These are phyloP conservation scores for Posidonia australis DNA, from an alignment of 106 monocot genomes.

Conservation along the genomic window DNA sequence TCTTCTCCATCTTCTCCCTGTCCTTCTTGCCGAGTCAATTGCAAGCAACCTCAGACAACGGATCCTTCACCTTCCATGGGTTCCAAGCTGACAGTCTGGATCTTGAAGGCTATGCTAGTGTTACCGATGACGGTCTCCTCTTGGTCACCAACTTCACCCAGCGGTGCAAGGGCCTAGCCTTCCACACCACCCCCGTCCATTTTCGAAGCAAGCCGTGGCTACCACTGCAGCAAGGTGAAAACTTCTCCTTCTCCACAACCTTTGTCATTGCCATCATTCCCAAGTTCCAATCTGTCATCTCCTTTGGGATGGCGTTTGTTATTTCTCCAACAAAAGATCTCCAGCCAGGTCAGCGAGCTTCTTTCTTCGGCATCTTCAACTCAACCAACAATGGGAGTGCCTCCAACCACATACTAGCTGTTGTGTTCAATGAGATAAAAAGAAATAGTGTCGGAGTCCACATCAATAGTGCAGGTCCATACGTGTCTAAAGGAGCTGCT, in stretches of 20 bases:
- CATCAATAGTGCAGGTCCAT: slow-evolving; percentile 20
- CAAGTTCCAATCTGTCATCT: neutral
- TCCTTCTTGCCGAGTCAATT: no score
- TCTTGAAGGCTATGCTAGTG: no score
- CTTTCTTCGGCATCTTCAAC: slow-evolving; percentile 28
- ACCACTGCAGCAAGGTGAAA: neutral
- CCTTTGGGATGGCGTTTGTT: slow-evolving; percentile 28
- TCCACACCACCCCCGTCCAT: slow-evolving; percentile 15
- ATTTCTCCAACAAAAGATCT: slow-evolving; percentile 24
- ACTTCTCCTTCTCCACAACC: slow-evolving; percentile 38
- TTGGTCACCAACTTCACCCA: no score
- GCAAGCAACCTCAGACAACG: no score
- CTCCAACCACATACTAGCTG: slow-evolving; percentile 32
- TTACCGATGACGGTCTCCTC: no score
- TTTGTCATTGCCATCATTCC: slow-evolving; percentile 41
- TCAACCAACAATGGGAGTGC: slow-evolving; percentile 14
- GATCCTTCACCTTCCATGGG: no score
- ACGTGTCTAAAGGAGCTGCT: neutral
- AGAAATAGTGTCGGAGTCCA: slow-evolving; percentile 17
- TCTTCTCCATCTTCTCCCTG: no score
- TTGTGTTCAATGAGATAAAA: slow-evolving; percentile 12
- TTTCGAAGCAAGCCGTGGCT: neutral
- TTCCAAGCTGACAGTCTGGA: no score
- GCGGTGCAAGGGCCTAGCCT: no score
- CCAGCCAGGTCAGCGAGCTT: neutral